Conservation (phyloP, 1,139 yeast genomes). For the Eremothecium gossypii region DNA sequence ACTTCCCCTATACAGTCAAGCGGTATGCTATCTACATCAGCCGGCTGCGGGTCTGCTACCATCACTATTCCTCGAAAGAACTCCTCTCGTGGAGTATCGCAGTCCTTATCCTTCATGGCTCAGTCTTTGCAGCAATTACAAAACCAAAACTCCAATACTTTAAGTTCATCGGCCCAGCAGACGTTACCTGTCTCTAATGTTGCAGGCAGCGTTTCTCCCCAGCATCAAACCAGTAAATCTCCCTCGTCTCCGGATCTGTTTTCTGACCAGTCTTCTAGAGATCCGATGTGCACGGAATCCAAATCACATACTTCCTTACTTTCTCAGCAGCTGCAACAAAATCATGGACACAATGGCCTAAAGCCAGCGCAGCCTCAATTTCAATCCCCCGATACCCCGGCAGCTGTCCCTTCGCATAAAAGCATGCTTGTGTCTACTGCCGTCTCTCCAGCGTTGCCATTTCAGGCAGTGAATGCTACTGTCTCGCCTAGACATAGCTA, state of each 20-base stretch:
- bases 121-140: constrained; percentile 21
- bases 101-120: constrained; percentile 26
- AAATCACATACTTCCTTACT: constrained; percentile 26
- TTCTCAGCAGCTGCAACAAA: constrained; percentile 27
- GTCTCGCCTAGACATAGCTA: constrained; percentile 22
- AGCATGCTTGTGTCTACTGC: neutral
- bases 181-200: neutral
- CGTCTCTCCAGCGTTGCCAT: constrained; percentile 1
- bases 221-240: no score
- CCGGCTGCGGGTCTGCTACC: constrained; percentile 18
- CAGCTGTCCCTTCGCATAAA: neutral
- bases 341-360: neutral
- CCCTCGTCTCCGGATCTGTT: no score
- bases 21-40: constrained; percentile 9
- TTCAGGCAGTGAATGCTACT: constrained; percentile 12
- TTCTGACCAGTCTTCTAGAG: no score
- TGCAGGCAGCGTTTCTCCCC: no score
- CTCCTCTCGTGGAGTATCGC: constrained; percentile 22
- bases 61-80: constrained; percentile 24
- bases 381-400: neutral
- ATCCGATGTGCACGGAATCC: constrained; percentile 2
- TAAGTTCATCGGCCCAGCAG: constrained; percentile 5
- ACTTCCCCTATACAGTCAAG: constrained; percentile 4
- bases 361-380: neutral
- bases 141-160: constrained; percentile 10